phyloP scores from a whole-genome alignment of 2,329 filamentous ascomycete species.

The Leptosphaerulina australis region DNA sequence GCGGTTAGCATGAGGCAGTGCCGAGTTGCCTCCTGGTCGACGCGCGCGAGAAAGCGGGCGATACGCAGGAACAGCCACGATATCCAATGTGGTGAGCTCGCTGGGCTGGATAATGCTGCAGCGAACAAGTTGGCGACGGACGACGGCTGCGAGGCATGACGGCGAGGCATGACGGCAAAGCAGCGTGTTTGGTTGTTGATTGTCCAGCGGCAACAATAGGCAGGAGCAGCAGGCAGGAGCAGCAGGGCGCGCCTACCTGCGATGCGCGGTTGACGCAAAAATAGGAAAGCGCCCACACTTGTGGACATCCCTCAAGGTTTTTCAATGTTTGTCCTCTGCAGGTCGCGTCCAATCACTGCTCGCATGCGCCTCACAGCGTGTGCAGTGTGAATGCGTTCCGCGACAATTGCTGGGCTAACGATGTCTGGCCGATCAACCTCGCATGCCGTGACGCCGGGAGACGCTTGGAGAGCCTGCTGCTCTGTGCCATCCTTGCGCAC shows the following conservation, averaged over 20 bases:
- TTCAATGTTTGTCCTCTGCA: conserved; percentile 5
- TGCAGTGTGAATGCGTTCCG: conserved; percentile 30
- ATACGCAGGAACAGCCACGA: conserved; percentile 29
- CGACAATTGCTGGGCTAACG: conserved; percentile 33
- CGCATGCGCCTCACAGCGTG: conserved; percentile 7
- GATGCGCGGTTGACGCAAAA: conserved; percentile 36
- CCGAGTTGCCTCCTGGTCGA: conserved; percentile 16
- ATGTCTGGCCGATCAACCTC: conserved; percentile 31
- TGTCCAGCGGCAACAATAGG: conserved; percentile 1
- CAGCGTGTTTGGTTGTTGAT: not conserved
- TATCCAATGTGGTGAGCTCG: conserved; percentile 9
- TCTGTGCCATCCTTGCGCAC: conserved; percentile 17
- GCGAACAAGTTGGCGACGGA: no score
- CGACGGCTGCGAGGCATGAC: not conserved
- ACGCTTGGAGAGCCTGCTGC: conserved; percentile 22
- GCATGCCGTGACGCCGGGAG: conserved; percentile 32
- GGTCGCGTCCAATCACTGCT: conserved; percentile 9
- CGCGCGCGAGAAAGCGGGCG: conserved; percentile 35
- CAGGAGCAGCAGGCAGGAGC: not conserved
- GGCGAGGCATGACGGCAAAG: not conserved
- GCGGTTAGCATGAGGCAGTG: conserved; percentile 39
- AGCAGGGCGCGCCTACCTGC: conserved; percentile 23
- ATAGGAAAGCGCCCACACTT: conserved; percentile 23
- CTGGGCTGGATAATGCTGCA: not conserved
- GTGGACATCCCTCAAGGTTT: no score